Base-by-base conservation (phyloP, 371 early-diverging fungal species). In the Entomophthora muscae region DNA sequence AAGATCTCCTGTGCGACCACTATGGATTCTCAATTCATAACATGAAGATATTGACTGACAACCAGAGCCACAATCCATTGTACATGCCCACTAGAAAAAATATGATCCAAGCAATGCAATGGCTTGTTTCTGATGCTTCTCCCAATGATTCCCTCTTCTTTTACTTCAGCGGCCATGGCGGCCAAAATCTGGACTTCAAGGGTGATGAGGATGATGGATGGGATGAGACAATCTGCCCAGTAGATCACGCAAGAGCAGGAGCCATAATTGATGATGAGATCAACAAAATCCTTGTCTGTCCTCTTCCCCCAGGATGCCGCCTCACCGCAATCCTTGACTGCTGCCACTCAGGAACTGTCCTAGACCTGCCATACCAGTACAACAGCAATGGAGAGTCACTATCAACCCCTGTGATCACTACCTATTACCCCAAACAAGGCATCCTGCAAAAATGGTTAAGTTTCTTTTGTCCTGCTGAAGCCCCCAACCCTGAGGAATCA, bases 161-260 rank as follows among this genome's bases (percentile, higher is more conserved):
- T 72, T 92, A 92, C 68, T 97, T 77, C 71, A 85, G 85, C 66
- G 96, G 95, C 3, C 95, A 95, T 72, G 95, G 95, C 32, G 83
- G 80, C 3, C 81, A 82, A 57, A 76, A 68, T 64, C 27, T 70
- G 55, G 90, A 90, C 73, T 57, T 60, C 7, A 74, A 81, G 53
- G 89, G 88, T 23, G 93, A 93, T 69, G 93, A 95, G 66, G 77
- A 80, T 51, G 93, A 93, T 68, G 90, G 90, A 12, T 76, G 70
- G 53, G 89, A 88, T 68, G 88, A 90, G 65, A 84, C 87, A 0
- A 85, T 91, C 57, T 80, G 84, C 51, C 98, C 98, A 2, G 72
- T 91, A 3, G 98, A 97, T 72, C 88, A 84, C 71, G 62, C 72
- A 52, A 65, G 62, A 0, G 80, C 80, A 17, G 96, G 96, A 2